Conservation (phyloP, 2,329 filamentous ascomycete genomes). For the Penicillium corylophilum region DNA sequence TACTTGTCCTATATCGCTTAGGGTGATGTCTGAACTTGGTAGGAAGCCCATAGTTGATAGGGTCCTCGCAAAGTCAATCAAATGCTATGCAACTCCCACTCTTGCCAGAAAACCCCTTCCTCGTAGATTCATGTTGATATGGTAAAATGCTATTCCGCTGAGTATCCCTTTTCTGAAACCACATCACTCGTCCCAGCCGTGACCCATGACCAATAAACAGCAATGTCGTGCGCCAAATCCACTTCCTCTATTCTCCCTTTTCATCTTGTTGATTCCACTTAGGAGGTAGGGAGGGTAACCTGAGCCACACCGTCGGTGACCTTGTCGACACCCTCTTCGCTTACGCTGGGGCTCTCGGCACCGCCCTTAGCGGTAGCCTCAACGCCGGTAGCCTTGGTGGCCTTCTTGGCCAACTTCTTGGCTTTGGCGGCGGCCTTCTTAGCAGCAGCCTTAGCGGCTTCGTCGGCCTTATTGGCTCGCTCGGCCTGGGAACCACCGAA, state of each 20-base stretch:
- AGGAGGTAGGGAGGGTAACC: conserved; percentile 44
- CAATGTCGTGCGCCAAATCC: conserved; percentile 13
- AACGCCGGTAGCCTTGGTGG: conserved; percentile 34
- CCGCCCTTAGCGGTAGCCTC: conserved; percentile 39
- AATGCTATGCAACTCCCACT: conserved; percentile 8
- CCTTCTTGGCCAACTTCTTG: conserved; percentile 35
- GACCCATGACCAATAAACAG: conserved; percentile 7
- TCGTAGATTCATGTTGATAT: conserved; percentile 19
- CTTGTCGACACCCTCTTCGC: conserved; percentile 35
- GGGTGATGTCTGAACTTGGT: not conserved
- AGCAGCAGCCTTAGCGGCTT: conserved; percentile 42
- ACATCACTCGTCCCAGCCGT: conserved; percentile 6
- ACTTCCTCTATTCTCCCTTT: conserved; percentile 4
- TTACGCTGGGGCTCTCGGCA: conserved; percentile 26
- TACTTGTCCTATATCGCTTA: not conserved
- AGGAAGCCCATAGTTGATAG: not conserved
- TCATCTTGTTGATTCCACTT: conserved; percentile 1
- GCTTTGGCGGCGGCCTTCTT: conserved; percentile 41
- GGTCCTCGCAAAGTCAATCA: not conserved
- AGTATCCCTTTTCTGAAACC: conserved; percentile 9
- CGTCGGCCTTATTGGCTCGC: conserved; percentile 66
- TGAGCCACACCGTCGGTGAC: conserved; percentile 44
- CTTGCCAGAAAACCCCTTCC: conserved; percentile 11
- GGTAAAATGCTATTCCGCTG: conserved; percentile 11
- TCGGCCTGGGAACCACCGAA: conserved; percentile 68